Evolutionary conservation across 169 alveolate species (phyloP), one percentile per base, ranked within the genome.

Genomic region (Plasmodium malariae): DNA sequence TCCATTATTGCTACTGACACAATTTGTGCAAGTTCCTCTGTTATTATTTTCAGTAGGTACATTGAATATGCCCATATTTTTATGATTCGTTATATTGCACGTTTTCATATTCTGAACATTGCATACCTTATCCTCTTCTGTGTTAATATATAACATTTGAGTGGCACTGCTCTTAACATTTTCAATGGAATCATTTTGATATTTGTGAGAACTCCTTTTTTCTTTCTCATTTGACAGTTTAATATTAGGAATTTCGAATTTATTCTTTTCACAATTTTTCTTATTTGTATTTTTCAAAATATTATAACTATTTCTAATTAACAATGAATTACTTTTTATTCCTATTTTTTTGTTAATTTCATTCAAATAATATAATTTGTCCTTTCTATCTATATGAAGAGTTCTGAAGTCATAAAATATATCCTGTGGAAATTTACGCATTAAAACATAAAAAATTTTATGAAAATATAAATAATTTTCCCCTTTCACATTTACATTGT

Each of bases 401-500:
- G 86, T 12, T 70, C 87, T 69, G 2, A 86, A 59, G 40, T 71
- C 69, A 32, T 86, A 86, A 70, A 86, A 86, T 24, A 86, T 37
- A 55, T 86, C 92, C 57, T 86, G 92, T 1, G 92, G 92, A 17
- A 40, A 86, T 26, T 68, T 57, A 2, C 87, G 67, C 74, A 86
- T 86, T 43, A 86, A 45, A 0, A 86, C 17, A 69, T 70, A 43
- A 32, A 86, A 69, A 21, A 86, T 86, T 86, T 86, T 86, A 32
- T 86, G 87, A 71, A 86, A 86, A 49, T 86, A 86, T 28, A 86
- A 28, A 70, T 71, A 51, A 24, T 86, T 86, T 11, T 71, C 51
- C 21, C 43, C 24, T 11, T 71, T 45, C n/a, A 70, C 17, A 62
- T 70, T 86, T 17, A 86, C n/a, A 32, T 70, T 86, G 32, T 86